Evolutionary conservation across 2,329 filamentous ascomycete genomes (phyloP), one percentile per base, ranked within the genome.

Genomic region (Fusarium papillatum): DNA sequence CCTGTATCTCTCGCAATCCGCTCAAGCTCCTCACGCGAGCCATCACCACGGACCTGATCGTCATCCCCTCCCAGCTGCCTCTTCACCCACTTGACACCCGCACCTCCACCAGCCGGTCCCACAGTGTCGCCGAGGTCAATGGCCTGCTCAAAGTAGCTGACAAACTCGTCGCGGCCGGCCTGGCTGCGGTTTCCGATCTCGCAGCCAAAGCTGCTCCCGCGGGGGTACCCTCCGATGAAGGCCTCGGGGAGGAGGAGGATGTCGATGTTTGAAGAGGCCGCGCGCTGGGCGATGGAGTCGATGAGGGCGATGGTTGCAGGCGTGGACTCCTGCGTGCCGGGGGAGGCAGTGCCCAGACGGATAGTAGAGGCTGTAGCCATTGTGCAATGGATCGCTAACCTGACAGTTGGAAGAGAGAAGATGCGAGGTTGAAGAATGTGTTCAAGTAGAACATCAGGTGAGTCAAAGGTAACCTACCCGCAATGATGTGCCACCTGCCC

Each of bases 181-280:
- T 89, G 86, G 0, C 90, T 88, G 43, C 96, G 92, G 19, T 89
- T 87, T 6, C 96, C 96, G 8, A 98, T 88, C 2, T 90, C 88
- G 59, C 92, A 92, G 7, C 95, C 95, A 80, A 98, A 98, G 63
- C 87, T 87, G 73, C 93, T 93, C 22, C 93, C 95, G 14, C 96
- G 93, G 22, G 96, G 96, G 82, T 98, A 98, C 2, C 96, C 96
- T 59, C 96, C 96, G 2, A 98, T 89, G 81, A 95, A 98, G 26
- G 96, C 96, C 86, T 98, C 96, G 0, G 96, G 96, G 72, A 98
- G 96, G 64, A 98, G 91, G 34, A 98, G 88, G 62, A 98, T 88
- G 82, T 97, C 88, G 46, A 90, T 85, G 5, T 81, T 77, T 68
- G 85, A 81, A 1, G 82, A 78, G 5, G 92, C 90, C n/a, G 95